Evolutionary conservation across 2,329 filamentous ascomycete species (phyloP).

Genomic region (Epicoccum nigrum): DNA sequence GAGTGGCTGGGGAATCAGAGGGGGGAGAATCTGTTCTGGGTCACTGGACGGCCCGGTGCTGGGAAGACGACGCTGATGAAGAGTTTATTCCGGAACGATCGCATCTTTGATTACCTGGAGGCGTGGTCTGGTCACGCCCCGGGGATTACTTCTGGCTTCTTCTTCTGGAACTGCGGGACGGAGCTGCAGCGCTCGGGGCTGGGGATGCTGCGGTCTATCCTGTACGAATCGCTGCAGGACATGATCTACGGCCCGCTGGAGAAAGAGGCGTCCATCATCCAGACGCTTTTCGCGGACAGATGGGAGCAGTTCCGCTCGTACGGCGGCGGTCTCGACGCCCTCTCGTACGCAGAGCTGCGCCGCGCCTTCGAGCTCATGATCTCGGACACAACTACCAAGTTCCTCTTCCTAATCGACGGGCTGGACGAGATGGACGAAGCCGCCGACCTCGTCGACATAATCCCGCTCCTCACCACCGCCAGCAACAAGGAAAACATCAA

Average conservation of each 20-base stretch:
- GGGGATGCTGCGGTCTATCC: constrained; percentile 33
- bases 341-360: constrained; percentile 30
- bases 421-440: constrained; percentile 39
- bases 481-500: constrained; percentile 40
- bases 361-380: constrained; percentile 36
- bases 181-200: constrained; percentile 34
- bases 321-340: constrained; percentile 32
- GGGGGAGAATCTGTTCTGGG: constrained; percentile 39
- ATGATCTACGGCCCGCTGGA: constrained; percentile 41
- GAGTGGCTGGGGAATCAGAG: constrained; percentile 36
- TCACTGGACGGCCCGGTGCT: constrained; percentile 51
- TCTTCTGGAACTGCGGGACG: constrained; percentile 53
- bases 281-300: constrained; percentile 35
- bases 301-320: constrained; percentile 39
- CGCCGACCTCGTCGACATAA: constrained; percentile 28
- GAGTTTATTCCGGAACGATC: constrained; percentile 38
- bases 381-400: constrained; percentile 37
- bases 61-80: constrained; percentile 58
- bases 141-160: constrained; percentile 50
- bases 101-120: constrained; percentile 32
- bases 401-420: constrained; percentile 42
- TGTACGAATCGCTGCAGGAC: constrained; percentile 41
- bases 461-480: constrained; percentile 19
- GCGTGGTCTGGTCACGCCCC: constrained; percentile 37
- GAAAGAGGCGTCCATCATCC: constrained; percentile 31